Conservation (phyloP, 2,329 filamentous ascomycete genomes). For the Alternaria infectoria region DNA sequence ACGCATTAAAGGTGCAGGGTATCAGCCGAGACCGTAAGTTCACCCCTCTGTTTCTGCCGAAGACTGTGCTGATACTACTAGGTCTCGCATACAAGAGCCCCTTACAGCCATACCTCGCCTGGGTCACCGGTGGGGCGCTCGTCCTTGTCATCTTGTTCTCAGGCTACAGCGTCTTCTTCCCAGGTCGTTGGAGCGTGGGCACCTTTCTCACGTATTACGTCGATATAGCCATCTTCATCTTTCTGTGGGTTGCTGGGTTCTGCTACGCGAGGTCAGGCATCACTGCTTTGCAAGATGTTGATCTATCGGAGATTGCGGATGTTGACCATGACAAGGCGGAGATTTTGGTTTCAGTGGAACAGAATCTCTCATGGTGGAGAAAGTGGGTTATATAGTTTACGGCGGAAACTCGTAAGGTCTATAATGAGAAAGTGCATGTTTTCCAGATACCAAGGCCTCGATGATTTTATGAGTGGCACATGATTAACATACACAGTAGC, state of each 20-base stretch:
- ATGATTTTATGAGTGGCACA: neutral
- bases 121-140: neutral
- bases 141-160: constrained; percentile 73
- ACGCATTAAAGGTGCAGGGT: constrained; percentile 49
- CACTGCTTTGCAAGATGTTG: neutral
- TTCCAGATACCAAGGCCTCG: neutral
- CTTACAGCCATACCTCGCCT: constrained; percentile 6
- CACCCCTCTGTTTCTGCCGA: neutral
- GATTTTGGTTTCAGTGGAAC: neutral
- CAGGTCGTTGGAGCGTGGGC: constrained; percentile 62
- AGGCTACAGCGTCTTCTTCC: constrained; percentile 75
- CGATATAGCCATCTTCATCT: constrained; percentile 20
- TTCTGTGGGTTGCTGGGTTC: neutral
- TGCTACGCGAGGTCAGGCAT: neutral
- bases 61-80: neutral
- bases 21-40: constrained; percentile 44
- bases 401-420: neutral
- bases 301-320: neutral
- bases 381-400: neutral
- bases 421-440: neutral
- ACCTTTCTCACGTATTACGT: constrained; percentile 61
- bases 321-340: neutral
- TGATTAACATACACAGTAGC: neutral
- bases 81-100: neutral
- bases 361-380: neutral